Evolutionary conservation across 2,329 filamentous ascomycete genomes (phyloP).

Genomic region (Gnomoniopsis smithogilvyi): DNA sequence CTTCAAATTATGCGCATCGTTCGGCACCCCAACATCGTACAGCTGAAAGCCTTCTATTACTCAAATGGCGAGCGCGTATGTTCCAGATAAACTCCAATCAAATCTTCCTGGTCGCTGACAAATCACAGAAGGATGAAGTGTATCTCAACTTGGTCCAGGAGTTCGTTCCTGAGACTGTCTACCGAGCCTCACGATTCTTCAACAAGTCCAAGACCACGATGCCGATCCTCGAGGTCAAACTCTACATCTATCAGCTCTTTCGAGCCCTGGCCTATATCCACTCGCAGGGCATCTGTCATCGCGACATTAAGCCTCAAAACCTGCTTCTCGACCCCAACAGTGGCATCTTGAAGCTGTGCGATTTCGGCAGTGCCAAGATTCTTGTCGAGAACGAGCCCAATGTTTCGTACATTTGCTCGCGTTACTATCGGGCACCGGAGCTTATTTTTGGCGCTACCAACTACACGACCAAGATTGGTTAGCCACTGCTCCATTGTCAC

Average conservation of each 20-base stretch:
- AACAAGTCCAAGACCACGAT: conserved; percentile 99
- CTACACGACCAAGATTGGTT: conserved; percentile 99
- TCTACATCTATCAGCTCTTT: conserved; percentile 99
- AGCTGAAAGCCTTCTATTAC: conserved; percentile 99
- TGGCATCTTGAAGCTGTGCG: conserved; percentile 93
- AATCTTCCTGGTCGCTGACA: conserved; percentile 11
- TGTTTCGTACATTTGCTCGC: conserved; percentile 98
- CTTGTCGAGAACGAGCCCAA: conserved; percentile 98
- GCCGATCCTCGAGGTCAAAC: conserved; percentile 97
- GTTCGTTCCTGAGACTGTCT: conserved; percentile 97
- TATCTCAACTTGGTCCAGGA: conserved; percentile 98
- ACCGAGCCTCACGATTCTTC: conserved; percentile 96
- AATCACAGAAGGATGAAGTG: conserved; percentile 86
- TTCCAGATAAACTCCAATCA: conserved; percentile 15
- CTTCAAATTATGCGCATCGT: conserved; percentile 99
- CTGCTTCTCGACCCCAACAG: conserved; percentile 87
- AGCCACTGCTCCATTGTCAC: conserved; percentile 30
- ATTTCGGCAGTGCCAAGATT: conserved; percentile 99
- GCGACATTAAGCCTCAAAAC: conserved; percentile 99
- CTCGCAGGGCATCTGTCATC: conserved; percentile 97
- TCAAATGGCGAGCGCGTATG: conserved; percentile 95
- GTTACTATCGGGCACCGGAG: conserved; percentile 97
- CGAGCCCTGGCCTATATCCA: conserved; percentile 97
- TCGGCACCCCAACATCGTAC: conserved; percentile 96
- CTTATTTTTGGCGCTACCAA: conserved; percentile 98